Conservation (phyloP, 2,329 filamentous ascomycete species). For the Dactylellina leptospora region DNA sequence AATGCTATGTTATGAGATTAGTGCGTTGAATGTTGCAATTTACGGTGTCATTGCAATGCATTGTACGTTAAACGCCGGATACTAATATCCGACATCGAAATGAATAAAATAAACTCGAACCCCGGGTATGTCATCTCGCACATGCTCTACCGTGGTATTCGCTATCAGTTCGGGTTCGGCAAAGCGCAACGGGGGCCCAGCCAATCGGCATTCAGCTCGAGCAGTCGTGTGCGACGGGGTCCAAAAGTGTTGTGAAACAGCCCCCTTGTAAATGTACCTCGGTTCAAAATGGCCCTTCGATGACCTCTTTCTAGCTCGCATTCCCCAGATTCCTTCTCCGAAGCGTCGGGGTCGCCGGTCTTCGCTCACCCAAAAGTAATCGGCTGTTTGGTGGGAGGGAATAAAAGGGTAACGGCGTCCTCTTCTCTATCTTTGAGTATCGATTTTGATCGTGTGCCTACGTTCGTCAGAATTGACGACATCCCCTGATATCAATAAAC, state of each 20-base stretch:
- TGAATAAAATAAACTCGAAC: no score
- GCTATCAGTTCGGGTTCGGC: constrained; percentile 12
- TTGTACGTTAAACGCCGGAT: no score
- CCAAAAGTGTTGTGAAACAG: neutral
- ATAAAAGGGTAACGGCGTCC: constrained; percentile 13
- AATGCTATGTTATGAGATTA: no score
- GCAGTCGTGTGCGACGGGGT: constrained; percentile 18
- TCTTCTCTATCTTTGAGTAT: neutral
- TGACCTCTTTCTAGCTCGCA: neutral
- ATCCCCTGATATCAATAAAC: neutral
- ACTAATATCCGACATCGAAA: no score
- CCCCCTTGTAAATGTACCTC: constrained; percentile 11
- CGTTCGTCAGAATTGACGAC: neutral
- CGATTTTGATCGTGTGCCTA: neutral
- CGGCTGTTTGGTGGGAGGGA: neutral
- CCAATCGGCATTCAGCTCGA: constrained; percentile 11
- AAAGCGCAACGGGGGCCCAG: neutral
- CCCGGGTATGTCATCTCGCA: no score
- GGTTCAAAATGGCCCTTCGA: constrained; percentile 24
- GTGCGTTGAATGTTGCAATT: no score
- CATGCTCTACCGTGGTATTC: no score
- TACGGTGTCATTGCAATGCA: no score
- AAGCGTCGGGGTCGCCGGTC: constrained; percentile 28
- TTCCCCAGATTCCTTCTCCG: constrained; percentile 13
- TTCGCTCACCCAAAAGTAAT: neutral